Conservation (phyloP, 2,329 filamentous ascomycete genomes). For the Graphilbum fragrans region DNA sequence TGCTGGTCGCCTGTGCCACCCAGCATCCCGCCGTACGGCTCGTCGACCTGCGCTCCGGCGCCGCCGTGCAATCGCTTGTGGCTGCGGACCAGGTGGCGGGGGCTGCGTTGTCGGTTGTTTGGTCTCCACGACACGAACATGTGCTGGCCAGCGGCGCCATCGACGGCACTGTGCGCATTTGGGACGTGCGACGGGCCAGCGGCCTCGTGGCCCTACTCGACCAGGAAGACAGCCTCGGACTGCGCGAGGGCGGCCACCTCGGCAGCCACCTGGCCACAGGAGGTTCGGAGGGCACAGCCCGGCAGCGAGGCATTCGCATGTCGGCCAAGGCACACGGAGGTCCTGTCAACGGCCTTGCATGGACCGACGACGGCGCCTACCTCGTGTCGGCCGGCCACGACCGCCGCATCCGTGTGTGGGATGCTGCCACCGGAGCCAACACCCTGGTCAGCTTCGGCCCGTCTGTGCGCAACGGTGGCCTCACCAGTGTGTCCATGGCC, state of each 20-base stretch:
- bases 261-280: slow-evolving; percentile 17
- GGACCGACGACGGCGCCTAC: slow-evolving; percentile 68
- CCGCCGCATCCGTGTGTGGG: slow-evolving; percentile 75
- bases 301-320: slow-evolving; percentile 24
- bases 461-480: slow-evolving; percentile 59
- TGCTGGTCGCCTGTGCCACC: slow-evolving; percentile 79
- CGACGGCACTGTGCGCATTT: slow-evolving; percentile 73
- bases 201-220: slow-evolving; percentile 68
- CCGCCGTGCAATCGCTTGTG: slow-evolving; percentile 58
- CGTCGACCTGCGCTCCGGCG: slow-evolving; percentile 74
- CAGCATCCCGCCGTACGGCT: slow-evolving; percentile 76
- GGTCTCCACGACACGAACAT: slow-evolving; percentile 73
- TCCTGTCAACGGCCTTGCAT: slow-evolving; percentile 72
- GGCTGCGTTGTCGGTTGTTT: slow-evolving; percentile 57
- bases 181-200: slow-evolving; percentile 74
- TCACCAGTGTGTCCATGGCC: slow-evolving; percentile 49
- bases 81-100: slow-evolving; percentile 46
- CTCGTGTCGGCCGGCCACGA: slow-evolving; percentile 78
- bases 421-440: slow-evolving; percentile 68
- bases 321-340: slow-evolving; percentile 61
- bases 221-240: slow-evolving; percentile 68
- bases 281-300: slow-evolving; percentile 14
- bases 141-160: slow-evolving; percentile 73
- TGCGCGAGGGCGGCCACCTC: slow-evolving; percentile 30
- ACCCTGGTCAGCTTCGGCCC: slow-evolving; percentile 83